These are phyloP conservation scores for Funneliformis mosseae DNA, from an alignment of 192 early-diverging fungal species.

Conservation along the genomic window DNA sequence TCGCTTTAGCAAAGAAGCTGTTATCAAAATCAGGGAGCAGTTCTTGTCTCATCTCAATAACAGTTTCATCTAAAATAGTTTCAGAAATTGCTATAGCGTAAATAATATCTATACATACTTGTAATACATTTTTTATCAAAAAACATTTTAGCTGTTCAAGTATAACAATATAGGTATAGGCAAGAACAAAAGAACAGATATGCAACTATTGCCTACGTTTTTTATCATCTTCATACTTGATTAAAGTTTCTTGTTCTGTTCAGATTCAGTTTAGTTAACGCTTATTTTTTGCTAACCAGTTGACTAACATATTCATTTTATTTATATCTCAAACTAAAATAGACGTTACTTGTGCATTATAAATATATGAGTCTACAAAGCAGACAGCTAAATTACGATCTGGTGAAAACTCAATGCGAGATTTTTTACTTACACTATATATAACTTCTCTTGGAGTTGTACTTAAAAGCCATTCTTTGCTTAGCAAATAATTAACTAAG, in stretches of 20 bases:
- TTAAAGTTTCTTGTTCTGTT: background rate
- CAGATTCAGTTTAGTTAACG: background rate
- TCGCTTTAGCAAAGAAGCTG: too few species aligned
- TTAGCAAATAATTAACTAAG: background rate
- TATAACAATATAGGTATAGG: constrained; percentile 10
- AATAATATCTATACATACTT: background rate
- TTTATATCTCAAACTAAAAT: too few species aligned
- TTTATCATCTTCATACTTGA: background rate
- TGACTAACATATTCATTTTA: too few species aligned
- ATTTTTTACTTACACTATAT: constrained; percentile 7
- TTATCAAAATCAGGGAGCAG: too few species aligned
- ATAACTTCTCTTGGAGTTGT: too few species aligned
- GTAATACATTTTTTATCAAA: background rate
- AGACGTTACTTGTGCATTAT: background rate
- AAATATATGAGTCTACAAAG: background rate
- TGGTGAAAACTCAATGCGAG: background rate
- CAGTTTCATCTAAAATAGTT: too few species aligned
- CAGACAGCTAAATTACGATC: background rate
- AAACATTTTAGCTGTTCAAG: constrained; percentile 5
- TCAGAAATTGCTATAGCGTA: background rate
- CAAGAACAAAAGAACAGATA: background rate
- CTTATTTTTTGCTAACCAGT: background rate
- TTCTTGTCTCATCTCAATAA: too few species aligned
- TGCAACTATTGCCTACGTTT: background rate
- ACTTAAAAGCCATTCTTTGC: background rate